Base-by-base conservation (phyloP, 192 early-diverging fungal species). In the Gonapodya prolifera region DNA sequence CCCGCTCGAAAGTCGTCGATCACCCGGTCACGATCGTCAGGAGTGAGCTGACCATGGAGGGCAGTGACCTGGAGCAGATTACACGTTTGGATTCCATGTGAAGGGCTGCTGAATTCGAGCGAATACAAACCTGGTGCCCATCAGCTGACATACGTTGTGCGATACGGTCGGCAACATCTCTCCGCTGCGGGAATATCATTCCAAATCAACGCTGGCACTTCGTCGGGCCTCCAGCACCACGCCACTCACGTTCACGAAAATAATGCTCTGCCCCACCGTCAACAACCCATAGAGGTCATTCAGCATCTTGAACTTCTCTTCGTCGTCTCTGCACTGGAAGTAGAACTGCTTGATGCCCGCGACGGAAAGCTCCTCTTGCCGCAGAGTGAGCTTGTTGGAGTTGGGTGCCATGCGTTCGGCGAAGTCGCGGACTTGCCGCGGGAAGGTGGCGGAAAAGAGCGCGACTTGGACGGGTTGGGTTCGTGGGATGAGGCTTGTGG, bases 261-360 rank as follows among this genome's bases (percentile, higher is more conserved):
- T 95, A 69, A 99, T 98, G 81, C 93, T 96, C 85, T 99, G 97
- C 33, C 95, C 91, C 28, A 98, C 92, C 0, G 95, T 95, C 80
- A 98, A 83, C 76, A 99, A 82, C 28, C 89, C 88, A 75, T 94
- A 95, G 1, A 95, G 82, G 76, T 85, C 86, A 18, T 85, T 85
- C 28, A 95, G 81, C 0, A 91, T 88, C 75, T 92, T 89, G 70
- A 91, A 86, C 83, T 98, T 98, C 83, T 95, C 90, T n/a, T 89
- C 79, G 69, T 87, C 88, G 77, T 83, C 82, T 70, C 84, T 87
- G 83, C 96, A 98, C 83, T 97, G 93, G 91, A 99, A 94, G 82
- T 97, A 99, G 78, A 95, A 94, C 86, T 99, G 97, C 78, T 93
- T 93, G 83, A 99, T 98, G 1, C 89, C 91, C 32, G 95, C 92